phyloP scores from a whole-genome alignment of 306 rosid species.

The Pterocarpus santalinus region DNA sequence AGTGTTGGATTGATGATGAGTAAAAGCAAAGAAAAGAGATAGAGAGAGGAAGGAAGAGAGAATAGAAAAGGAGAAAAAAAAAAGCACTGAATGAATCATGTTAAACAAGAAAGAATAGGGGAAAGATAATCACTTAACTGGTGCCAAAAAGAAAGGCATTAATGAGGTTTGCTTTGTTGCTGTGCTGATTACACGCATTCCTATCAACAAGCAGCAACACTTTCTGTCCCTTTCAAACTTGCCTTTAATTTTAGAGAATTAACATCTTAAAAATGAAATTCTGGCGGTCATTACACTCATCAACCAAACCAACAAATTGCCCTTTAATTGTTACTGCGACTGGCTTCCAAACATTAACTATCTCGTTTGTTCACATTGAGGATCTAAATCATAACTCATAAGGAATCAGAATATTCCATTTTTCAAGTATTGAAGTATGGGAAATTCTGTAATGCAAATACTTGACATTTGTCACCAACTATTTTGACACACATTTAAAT shows the following conservation, averaged over 20 bases:
- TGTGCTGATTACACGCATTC: slow-evolving; percentile 37
- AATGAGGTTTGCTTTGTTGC: neutral
- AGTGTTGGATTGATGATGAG: slow-evolving; percentile 2
- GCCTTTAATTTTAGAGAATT: slow-evolving; percentile 4
- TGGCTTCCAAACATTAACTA: slow-evolving; percentile 3
- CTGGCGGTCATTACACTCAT: slow-evolving; percentile 33
- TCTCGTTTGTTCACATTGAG: neutral
- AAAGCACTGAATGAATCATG: neutral
- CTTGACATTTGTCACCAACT: neutral
- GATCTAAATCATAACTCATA: neutral
- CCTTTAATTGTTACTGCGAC: slow-evolving; percentile 6
- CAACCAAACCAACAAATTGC: neutral
- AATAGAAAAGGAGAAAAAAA: neutral
- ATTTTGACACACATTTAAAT: neutral
- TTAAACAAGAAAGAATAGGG: neutral
- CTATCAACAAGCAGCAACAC: neutral
- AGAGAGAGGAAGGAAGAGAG: neutral
- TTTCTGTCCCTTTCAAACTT: slow-evolving; percentile 24
- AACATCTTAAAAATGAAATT: slow-evolving; percentile 16
- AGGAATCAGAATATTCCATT: neutral
- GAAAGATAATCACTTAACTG: neutral
- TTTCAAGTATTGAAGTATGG: too few species aligned
- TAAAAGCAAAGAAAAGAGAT: slow-evolving; percentile 28
- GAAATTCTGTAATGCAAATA: neutral
- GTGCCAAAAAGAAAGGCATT: slow-evolving; percentile 23